These are phyloP conservation scores for Amanita inopinata DNA, from an alignment of 768 basidiomycete genomes.

Conservation along the genomic window DNA sequence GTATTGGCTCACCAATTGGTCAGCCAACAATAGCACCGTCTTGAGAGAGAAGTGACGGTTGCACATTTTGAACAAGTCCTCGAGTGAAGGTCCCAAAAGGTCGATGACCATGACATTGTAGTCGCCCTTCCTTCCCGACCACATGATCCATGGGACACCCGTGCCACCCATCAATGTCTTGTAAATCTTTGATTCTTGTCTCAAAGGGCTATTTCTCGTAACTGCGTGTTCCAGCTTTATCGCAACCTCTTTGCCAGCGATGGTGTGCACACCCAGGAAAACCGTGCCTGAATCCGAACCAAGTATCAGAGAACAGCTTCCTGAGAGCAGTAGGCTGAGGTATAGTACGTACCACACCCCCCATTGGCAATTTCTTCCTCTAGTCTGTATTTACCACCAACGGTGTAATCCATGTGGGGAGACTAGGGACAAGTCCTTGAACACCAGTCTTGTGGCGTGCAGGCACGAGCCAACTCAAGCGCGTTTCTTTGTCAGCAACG, in stretches of 20 bases:
- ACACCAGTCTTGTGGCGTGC: slow-evolving; percentile 5
- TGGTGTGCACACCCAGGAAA: slow-evolving; percentile 67
- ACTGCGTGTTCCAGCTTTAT: slow-evolving; percentile 72
- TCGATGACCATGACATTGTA: slow-evolving; percentile 99
- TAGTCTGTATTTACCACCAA: slow-evolving; percentile 70
- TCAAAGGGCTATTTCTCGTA: slow-evolving; percentile 54
- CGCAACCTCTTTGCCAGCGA: slow-evolving; percentile 77
- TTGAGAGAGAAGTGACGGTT: slow-evolving; percentile 91
- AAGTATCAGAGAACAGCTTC: slow-evolving; percentile 5
- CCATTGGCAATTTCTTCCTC: slow-evolving; percentile 77
- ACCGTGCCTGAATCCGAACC: slow-evolving; percentile 47
- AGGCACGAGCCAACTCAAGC: slow-evolving; percentile 1
- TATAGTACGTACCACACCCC: slow-evolving; percentile 57
- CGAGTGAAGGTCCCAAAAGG: slow-evolving; percentile 83
- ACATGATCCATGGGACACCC: slow-evolving; percentile 88
- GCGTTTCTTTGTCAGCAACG: slow-evolving; percentile 11
- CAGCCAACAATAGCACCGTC: slow-evolving; percentile 87
- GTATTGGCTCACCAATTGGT: slow-evolving; percentile 72
- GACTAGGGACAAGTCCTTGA: background rate
- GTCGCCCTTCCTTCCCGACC: slow-evolving; percentile 84
- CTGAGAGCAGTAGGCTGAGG: slow-evolving; percentile 1
- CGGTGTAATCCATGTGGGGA: slow-evolving; percentile 29
- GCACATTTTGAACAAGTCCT: slow-evolving; percentile 82
- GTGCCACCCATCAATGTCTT: slow-evolving; percentile 83
- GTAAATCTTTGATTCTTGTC: slow-evolving; percentile 88